Evolutionary conservation across 2,329 filamentous ascomycete genomes (phyloP).

Genomic region (Sporothrix brasiliensis): DNA sequence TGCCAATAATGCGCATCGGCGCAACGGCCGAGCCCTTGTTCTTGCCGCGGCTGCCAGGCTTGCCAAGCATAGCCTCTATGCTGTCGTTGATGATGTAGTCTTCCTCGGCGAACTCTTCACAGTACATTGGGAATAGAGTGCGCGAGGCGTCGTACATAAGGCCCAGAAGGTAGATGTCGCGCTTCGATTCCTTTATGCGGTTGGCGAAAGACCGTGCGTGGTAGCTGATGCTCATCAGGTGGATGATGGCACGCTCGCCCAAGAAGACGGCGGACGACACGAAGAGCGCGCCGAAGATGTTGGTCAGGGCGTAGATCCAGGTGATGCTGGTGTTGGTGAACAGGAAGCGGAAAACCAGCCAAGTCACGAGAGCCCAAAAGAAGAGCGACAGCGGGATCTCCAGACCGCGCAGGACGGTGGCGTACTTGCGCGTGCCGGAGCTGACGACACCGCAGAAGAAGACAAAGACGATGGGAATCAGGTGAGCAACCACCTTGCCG

Average conservation of each 20-base stretch:
- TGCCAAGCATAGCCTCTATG: constrained; percentile 64
- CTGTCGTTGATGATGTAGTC: constrained; percentile 90
- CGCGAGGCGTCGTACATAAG: constrained; percentile 89
- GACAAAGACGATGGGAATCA: constrained; percentile 65
- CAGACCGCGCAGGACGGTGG: constrained; percentile 64
- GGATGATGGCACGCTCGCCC: constrained; percentile 76
- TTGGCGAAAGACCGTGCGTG: constrained; percentile 81
- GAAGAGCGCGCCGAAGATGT: constrained; percentile 67
- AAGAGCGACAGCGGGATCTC: constrained; percentile 69
- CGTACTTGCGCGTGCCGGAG: constrained; percentile 71
- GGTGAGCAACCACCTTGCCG: constrained; percentile 65
- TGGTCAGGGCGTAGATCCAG: constrained; percentile 64
- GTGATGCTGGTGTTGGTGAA: constrained; percentile 49
- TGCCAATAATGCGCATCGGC: constrained; percentile 75
- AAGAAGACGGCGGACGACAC: constrained; percentile 71
- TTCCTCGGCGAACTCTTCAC: constrained; percentile 84
- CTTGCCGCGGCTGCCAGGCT: constrained; percentile 40
- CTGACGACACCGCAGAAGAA: constrained; percentile 70
- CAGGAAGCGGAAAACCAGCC: constrained; percentile 63
- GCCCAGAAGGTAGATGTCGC: constrained; percentile 76
- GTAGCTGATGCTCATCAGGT: constrained; percentile 82
- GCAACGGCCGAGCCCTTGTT: constrained; percentile 58
- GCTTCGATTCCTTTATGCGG: constrained; percentile 87
- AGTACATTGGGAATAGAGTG: constrained; percentile 88
- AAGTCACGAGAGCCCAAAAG: constrained; percentile 67